Conservation (phyloP, 257 asterid genomes). For the Verbascum thapsus region DNA sequence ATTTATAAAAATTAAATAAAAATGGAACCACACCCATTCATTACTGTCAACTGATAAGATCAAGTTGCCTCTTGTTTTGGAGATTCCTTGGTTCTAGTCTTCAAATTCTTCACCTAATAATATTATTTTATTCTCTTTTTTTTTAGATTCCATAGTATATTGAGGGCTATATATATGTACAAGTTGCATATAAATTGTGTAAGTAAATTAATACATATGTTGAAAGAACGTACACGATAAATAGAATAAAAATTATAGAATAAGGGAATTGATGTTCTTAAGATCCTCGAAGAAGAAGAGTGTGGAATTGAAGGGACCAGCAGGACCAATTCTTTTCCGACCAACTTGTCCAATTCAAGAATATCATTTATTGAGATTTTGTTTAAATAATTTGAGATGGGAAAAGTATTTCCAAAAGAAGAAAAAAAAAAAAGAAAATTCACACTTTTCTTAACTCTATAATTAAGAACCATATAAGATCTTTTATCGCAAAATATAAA, state of each 20-base stretch:
- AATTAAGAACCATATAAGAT: no score
- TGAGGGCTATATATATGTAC: not conserved
- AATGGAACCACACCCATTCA: conserved; percentile 19
- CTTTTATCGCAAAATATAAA: no score
- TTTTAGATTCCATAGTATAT: not conserved
- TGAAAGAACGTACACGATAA: conserved; percentile 3
- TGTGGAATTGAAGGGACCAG: conserved; percentile 19
- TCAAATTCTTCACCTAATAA: not conserved
- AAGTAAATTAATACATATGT: not conserved
- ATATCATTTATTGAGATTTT: conserved; percentile 4
- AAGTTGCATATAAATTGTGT: conserved; percentile 15
- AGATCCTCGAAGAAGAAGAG: not conserved
- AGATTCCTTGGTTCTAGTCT: conserved; percentile 24
- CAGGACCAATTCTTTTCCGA: no score
- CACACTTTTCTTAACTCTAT: no score
- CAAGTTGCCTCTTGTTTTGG: conserved; percentile 42
- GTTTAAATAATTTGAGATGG: no score
- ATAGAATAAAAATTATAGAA: conserved; percentile 19
- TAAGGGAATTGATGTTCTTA: not conserved
- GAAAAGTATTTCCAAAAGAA: no score
- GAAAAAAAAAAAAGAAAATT: no score
- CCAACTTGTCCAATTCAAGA: conserved; percentile 21
- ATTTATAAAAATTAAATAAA: conserved; percentile 20
- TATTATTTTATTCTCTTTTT: not conserved
- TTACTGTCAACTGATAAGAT: conserved; percentile 11